These are phyloP conservation scores for Cryptosporidium sp. DNA, from an alignment of 169 alveolate genomes.

Conservation along the genomic window DNA sequence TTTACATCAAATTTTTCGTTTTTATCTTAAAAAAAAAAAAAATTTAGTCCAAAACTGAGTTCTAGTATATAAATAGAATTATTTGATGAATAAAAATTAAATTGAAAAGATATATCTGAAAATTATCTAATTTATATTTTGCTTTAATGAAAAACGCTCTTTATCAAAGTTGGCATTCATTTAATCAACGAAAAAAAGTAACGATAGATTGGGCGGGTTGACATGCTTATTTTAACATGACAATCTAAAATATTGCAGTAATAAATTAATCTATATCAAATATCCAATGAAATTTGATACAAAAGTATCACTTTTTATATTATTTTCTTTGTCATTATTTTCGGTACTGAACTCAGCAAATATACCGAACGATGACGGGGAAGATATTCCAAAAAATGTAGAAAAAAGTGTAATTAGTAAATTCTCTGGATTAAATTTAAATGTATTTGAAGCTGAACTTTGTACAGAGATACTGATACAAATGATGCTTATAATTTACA, in stretches of 20 bases:
- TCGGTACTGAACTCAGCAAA: neutral
- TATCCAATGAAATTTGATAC: neutral
- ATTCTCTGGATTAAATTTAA: neutral
- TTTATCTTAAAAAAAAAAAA: too few relatives aligned
- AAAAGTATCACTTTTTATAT: neutral
- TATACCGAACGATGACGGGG: neutral
- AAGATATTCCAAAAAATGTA: neutral
- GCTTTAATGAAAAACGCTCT: neutral
- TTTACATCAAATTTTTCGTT: too few relatives aligned
- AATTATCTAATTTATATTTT: too few relatives aligned
- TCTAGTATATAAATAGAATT: neutral
- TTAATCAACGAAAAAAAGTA: neutral
- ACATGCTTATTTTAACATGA: neutral
- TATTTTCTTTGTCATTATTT: too few relatives aligned
- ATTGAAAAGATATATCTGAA: neutral
- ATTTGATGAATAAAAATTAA: too few relatives aligned
- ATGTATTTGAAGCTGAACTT: neutral
- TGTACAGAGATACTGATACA: neutral
- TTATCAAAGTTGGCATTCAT: too few relatives aligned
- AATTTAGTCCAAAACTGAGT: too few relatives aligned
- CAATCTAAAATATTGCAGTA: neutral
- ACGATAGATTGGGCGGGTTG: neutral
- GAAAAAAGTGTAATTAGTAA: too few relatives aligned
- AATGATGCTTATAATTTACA: too few relatives aligned
- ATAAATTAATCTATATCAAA: too few relatives aligned